Conservation (phyloP, 768 basidiomycete genomes). For the Kwoniella mangroviensis region DNA sequence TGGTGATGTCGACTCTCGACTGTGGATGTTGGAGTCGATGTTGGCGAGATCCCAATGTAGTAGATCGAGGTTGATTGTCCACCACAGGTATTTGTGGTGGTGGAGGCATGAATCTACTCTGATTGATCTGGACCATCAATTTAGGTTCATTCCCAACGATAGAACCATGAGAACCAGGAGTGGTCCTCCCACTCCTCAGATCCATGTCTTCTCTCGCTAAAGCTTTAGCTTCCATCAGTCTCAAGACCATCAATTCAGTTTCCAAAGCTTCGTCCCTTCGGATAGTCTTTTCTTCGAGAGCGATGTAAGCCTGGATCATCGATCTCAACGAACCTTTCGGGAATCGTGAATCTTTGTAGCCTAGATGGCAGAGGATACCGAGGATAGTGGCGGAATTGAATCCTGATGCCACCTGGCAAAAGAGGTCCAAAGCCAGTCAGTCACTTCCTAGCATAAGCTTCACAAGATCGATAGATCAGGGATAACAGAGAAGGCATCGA, state of each 20-base stretch:
- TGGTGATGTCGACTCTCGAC: background rate
- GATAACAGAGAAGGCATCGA: background rate
- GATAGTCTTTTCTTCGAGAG: conserved; percentile 26
- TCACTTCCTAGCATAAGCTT: background rate
- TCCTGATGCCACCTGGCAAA: conserved; percentile 37
- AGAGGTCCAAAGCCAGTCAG: background rate
- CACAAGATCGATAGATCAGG: background rate
- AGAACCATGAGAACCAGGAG: background rate
- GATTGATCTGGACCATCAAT: background rate
- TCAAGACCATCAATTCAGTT: conserved; percentile 31
- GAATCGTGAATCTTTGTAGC: conserved; percentile 13
- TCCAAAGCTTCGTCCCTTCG: conserved; percentile 25
- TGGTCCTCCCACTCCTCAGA: conserved; percentile 4
- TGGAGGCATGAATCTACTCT: background rate
- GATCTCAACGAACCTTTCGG: conserved; percentile 12
- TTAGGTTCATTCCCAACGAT: background rate
- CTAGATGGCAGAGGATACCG: conserved; percentile 31
- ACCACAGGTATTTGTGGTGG: background rate
- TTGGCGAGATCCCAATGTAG: background rate
- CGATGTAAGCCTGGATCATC: conserved; percentile 27
- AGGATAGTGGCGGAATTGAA: conserved; percentile 40
- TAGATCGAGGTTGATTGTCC: background rate
- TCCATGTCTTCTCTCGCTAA: conserved; percentile 22
- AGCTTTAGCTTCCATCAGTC: conserved; percentile 19
- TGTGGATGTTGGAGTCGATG: background rate